A percentile compares a stretch with the other conserved stretches of the same genome.
Conservation (phyloP, 805 yeast genomes). For the Zygoascus tannicola region DNA sequence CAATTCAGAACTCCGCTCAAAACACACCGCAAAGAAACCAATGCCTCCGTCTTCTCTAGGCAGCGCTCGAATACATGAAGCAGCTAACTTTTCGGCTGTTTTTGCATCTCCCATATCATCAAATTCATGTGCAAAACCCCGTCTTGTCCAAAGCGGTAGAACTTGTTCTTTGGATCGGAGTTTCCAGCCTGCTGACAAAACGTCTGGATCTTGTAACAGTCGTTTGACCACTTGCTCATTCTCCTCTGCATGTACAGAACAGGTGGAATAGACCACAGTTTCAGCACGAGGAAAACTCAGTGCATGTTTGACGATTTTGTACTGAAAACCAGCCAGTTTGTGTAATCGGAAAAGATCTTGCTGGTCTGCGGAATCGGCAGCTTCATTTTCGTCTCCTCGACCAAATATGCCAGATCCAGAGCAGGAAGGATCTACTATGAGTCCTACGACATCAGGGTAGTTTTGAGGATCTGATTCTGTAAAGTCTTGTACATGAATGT, state of each 20-base stretch:
- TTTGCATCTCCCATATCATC: constrained; percentile 10
- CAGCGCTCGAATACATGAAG: constrained; percentile 75
- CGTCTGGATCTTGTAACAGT: constrained; percentile 55
- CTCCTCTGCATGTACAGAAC: constrained; percentile 89
- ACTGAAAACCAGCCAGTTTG: constrained; percentile 79
- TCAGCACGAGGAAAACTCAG: constrained; percentile 64
- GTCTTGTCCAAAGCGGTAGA: constrained; percentile 74
- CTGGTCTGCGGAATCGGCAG: constrained; percentile 4
- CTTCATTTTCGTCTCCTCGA: constrained; percentile 47
- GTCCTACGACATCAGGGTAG: constrained; percentile 59
- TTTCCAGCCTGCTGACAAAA: constrained; percentile 65
- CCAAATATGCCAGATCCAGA: constrained; percentile 98
- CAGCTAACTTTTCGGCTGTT: constrained; percentile 58
- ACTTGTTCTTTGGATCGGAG: constrained; percentile 52
- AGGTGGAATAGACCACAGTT: constrained; percentile 85
- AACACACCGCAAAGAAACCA: constrained; percentile 94
- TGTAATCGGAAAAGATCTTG: constrained; percentile 44
- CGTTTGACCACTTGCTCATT: constrained; percentile 87
- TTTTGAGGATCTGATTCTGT: constrained; percentile 50
- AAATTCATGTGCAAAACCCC: constrained; percentile 73
- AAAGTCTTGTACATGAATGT: constrained; percentile 47
- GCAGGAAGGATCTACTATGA: constrained; percentile 93
- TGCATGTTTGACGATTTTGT: constrained; percentile 81
- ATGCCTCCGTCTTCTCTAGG: constrained; percentile 96
- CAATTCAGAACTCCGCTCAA: constrained; percentile 38